Base-by-base conservation (phyloP, 768 basidiomycete genomes). In the Dentipellis sp. region DNA sequence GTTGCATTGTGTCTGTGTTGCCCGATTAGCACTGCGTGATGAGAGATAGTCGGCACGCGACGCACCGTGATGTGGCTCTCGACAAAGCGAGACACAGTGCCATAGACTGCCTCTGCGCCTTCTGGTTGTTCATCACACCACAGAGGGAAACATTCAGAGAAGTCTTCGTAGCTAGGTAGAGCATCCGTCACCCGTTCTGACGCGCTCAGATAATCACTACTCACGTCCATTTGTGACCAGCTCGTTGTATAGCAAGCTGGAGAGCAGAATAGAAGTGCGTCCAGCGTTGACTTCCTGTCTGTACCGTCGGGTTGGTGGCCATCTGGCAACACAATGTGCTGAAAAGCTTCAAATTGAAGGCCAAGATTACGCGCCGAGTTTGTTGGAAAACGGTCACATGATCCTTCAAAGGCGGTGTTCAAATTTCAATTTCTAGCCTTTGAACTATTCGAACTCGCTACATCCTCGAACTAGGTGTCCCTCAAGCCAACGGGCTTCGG, bases 21-120 rank as follows among this genome's bases (percentile, higher is more conserved):
- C 53, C 12, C 14, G 2, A 21, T 8, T 2, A 16, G n/a, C 11
- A 46, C 19, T 36, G 47, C 11, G 10, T 8, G 1, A 55, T 46
- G 21, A 34, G n/a, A n/a, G 34, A 35, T n/a, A 29, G 35, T 55
- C 2, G 46, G 16, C 35, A n/a, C 7, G 36, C 12, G 8, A 55
- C 64, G 56, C 55, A 62, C 69, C 54, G 68, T 75, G 68, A 81
- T 84, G 52, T 82, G 76, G 11, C 80, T 76, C 61, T 90, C 86
- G 63, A 89, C 84, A 54, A 86, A 86, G 59, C 81, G 75, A 5
- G 86, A 81, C 16, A 91, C 81, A 16, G 79, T 81, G 55, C 82
- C 83, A 64, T 66, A 69, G 38, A 69, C 65, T 8, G 65, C 63
- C 16, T 67, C 63, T 22, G 71, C 69, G 36, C 66, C 65, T 48